Evolutionary conservation across 192 early-diverging fungal species (phyloP), one percentile per base, ranked within the genome.

Genomic region (Mortierella claussenii): DNA sequence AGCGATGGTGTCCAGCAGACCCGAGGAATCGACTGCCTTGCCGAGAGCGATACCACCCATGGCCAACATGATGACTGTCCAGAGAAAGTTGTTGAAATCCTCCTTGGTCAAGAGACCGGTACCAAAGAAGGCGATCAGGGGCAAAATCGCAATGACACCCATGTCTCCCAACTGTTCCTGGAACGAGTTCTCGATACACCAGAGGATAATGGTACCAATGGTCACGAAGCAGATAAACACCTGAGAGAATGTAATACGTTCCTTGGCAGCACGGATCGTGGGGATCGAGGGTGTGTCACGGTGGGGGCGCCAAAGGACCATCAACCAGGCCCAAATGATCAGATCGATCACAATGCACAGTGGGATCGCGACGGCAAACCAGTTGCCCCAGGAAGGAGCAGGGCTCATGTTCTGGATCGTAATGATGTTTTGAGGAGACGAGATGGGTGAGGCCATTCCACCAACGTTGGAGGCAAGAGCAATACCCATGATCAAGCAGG

Each of bases 391-490:
- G 21, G 82, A 79, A 7, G 90, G 89, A 7, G 78, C 60, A 9
- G 92, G 92, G n/a, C 69, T 60, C 85, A 93, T 89, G 76, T 85
- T 89, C n/a, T 87, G 82, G 40, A 93, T 89, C 2, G 92, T 88
- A 58, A 93, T 86, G 24, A 91, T 88, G 80, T 93, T 92, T 79
- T 75, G 92, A 43, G 92, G 92, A 0, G 89, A 90, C 1, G 92
- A 86, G 64, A 93, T 93, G 26, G 92, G 92, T 0, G 89, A 89
- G 15, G 92, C 86, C 92, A 93, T 90, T 45, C 92, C 92, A 48
- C 90, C 92, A 42, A 92, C 82, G 31, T 90, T 90, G 32, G 88
- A 79, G 12, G 92, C 89, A 21, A 93, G 69, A 15, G 92, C 90
- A 42, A 93, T 93, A 45, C 92, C 92, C 71, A 93, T 79, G 64